These are phyloP conservation scores for Candida sp. DNA, from an alignment of 1,139 yeast genomes.

Conservation along the genomic window DNA sequence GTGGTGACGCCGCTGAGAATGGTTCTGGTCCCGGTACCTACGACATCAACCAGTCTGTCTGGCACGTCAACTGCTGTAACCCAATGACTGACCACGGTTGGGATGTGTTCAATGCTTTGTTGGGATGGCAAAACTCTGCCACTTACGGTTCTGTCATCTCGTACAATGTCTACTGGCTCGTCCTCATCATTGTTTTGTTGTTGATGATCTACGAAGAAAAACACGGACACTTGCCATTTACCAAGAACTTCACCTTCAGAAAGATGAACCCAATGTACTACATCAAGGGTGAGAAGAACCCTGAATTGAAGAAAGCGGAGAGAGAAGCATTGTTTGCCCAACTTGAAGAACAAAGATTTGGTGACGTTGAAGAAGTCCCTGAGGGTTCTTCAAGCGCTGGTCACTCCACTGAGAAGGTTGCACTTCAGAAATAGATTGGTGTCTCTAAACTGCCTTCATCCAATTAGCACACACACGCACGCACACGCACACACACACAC, in stretches of 20 bases:
- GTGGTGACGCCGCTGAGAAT: slow-evolving; percentile 88
- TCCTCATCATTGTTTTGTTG: slow-evolving; percentile 54
- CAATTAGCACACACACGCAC: not conserved
- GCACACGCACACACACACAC: not conserved
- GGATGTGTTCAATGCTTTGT: slow-evolving; percentile 77
- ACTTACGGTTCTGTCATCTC: slow-evolving; percentile 86
- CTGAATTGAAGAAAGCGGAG: slow-evolving; percentile 57
- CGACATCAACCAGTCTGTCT: slow-evolving; percentile 73
- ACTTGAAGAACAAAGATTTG: slow-evolving; percentile 16
- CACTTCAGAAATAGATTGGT: not conserved
- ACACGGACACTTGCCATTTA: slow-evolving; percentile 41
- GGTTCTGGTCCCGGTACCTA: slow-evolving; percentile 96
- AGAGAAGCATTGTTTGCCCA: slow-evolving; percentile 55
- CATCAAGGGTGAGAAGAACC: slow-evolving; percentile 68
- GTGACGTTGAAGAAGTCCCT: slow-evolving; percentile 6
- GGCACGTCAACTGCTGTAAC: slow-evolving; percentile 97
- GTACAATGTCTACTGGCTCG: slow-evolving; percentile 84
- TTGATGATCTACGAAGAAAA: slow-evolving; percentile 77
- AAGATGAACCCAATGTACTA: slow-evolving; percentile 75
- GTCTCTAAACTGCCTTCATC: not conserved
- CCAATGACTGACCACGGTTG: slow-evolving; percentile 89
- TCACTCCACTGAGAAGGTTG: slow-evolving; percentile 5
- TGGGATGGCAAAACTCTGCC: slow-evolving; percentile 54
- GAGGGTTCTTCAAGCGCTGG: slow-evolving; percentile 3
- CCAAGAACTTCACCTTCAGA: slow-evolving; percentile 53